Conservation (phyloP, 495 filamentous ascomycete species). For the Neurospora africana region DNA sequence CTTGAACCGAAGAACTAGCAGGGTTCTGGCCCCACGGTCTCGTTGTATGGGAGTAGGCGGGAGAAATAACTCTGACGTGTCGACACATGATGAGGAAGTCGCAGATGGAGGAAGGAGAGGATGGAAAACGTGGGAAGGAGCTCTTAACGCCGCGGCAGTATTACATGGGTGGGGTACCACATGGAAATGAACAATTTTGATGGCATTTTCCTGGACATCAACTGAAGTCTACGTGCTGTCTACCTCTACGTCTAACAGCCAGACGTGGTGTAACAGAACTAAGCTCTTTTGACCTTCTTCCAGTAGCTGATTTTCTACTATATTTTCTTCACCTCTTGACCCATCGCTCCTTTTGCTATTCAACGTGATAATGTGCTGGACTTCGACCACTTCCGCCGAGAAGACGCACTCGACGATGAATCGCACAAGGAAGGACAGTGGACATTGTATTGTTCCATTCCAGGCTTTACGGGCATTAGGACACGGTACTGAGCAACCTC, state of each 20-base stretch:
- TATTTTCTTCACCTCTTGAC: accelerated
- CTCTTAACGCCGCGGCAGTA: background rate
- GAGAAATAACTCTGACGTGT: too few species aligned
- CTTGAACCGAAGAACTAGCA: background rate
- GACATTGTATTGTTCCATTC: background rate
- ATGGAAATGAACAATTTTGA: background rate
- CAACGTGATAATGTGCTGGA: background rate
- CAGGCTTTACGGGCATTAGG: background rate
- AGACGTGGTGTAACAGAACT: background rate
- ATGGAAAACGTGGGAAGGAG: background rate
- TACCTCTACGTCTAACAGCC: background rate
- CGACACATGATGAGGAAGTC: background rate
- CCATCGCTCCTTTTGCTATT: accelerated
- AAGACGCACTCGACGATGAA: background rate
- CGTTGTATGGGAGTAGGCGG: too few species aligned
- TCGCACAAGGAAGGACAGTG: background rate
- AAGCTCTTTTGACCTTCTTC: background rate
- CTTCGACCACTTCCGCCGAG: background rate
- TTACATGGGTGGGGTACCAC: background rate
- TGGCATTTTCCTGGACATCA: background rate
- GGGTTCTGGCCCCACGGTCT: background rate
- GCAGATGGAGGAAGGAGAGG: background rate
- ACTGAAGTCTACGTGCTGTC: background rate
- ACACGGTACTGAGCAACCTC: background rate
- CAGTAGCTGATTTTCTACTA: too few species aligned